Conservation (phyloP, 441 rosid genomes). For the Flueggea neowawraea region DNA sequence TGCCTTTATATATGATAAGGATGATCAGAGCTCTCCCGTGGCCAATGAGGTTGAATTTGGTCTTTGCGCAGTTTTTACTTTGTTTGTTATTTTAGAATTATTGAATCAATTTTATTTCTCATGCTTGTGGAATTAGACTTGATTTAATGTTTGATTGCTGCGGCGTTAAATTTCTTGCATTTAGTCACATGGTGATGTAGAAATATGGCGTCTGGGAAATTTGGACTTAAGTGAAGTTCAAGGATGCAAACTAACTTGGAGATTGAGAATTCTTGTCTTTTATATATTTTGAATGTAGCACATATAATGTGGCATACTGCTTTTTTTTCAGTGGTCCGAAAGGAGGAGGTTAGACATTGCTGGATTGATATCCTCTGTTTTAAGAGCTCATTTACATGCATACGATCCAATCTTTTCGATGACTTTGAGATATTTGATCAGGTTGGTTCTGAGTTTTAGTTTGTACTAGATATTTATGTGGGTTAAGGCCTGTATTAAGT, state of each 20-base stretch:
- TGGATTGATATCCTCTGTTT: conserved; percentile 79
- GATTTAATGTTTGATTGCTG: too few species aligned
- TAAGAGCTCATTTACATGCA: conserved; percentile 84
- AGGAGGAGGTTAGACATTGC: conserved; percentile 87
- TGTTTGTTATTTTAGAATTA: too few species aligned
- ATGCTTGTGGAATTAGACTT: too few species aligned
- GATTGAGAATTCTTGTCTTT: too few species aligned
- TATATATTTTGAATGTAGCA: neutral
- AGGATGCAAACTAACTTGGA: neutral
- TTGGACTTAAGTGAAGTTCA: neutral
- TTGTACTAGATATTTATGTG: neutral
- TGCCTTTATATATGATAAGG: conserved; percentile 78
- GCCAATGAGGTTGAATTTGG: conserved; percentile 68
- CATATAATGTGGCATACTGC: neutral
- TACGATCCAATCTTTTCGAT: conserved; percentile 83
- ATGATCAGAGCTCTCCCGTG: conserved; percentile 84
- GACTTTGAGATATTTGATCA: conserved; percentile 83
- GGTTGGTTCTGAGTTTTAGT: conserved; percentile 34
- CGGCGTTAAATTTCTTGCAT: too few species aligned
- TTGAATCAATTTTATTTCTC: too few species aligned
- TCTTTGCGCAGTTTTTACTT: too few species aligned
- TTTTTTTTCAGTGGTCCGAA: conserved; percentile 76
- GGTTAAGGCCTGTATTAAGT: conserved; percentile 3
- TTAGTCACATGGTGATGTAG: neutral
- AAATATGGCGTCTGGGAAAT: neutral